Evolutionary conservation across 257 asterid species (phyloP), one percentile per base, ranked within the genome.

Genomic region (Linderniella brevidens): DNA sequence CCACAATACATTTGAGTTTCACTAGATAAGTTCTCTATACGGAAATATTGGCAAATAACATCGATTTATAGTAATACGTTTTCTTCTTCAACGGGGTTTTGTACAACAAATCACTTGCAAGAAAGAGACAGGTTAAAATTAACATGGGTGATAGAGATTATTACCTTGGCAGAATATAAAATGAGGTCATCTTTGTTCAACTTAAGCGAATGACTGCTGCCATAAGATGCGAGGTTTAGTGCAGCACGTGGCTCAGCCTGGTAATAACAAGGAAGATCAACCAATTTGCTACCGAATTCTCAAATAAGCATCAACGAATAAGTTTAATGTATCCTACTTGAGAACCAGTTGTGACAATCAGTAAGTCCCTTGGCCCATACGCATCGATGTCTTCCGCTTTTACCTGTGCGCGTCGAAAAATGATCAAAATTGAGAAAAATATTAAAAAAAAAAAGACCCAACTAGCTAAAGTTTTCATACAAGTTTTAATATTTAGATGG

Each of bases 221-320:
- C 96, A 66, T 61, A 82, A 13, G 99, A 90, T 37, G 99, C 96
- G 67, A 90, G 99, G 74, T 90, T 90, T 67, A 90, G 72, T 37
- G 99, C 99, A 57, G 99, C 99, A 52, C 99, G 99, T 60, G 92
- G 96, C 64, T 90, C 99, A 61, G 94, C 99, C 99, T 85, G 81
- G 66, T 66, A 71, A 54, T 66, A 71, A 54, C 58, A 58, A 32
- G 52, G 72, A 45, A 55, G 52, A 63, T 59, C 19, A 58, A 55
- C 58, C 58, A 38, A 64, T 37, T 49, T 12, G 56, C 59, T 32
- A 64, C 59, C 44, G 50, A 46, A 58, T 50, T 44, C 14, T 56
- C 59, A 12, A 52, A 59, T 13, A 54, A 54, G 41, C 57, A 58
- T 45, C 41, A 57, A 52, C 17, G 42, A 53, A 46, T 60, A 55